phyloP scores from a whole-genome alignment of 2,329 filamentous ascomycete species.

The Trichoderma afroharzianum region DNA sequence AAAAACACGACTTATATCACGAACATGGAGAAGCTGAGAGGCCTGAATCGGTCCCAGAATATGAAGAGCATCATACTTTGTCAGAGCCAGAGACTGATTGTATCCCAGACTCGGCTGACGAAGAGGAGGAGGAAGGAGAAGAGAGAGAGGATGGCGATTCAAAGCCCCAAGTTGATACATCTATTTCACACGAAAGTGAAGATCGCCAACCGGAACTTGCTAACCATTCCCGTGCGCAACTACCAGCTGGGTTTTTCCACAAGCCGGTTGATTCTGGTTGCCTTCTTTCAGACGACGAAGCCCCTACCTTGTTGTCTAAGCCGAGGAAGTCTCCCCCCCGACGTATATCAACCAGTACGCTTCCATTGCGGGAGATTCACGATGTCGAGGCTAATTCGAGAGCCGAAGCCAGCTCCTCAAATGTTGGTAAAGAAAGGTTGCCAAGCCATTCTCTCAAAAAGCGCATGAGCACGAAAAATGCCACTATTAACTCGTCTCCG shows the following conservation, averaged over 20 bases:
- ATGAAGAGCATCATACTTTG: background rate
- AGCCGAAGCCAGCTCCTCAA: background rate
- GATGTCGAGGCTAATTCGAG: background rate
- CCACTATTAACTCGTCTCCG: background rate
- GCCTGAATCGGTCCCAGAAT: background rate
- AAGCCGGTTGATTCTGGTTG: conserved; percentile 19
- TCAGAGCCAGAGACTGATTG: conserved; percentile 2
- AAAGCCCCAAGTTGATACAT: background rate
- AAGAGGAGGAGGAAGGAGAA: background rate
- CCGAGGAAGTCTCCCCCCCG: conserved; percentile 4
- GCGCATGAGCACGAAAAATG: background rate
- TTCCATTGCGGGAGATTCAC: background rate
- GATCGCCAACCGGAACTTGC: conserved; percentile 1
- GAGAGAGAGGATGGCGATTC: background rate
- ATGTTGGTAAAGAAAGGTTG: background rate
- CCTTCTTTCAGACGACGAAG: conserved; percentile 36
- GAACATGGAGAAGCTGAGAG: conserved; percentile 12
- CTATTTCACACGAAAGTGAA: conserved; percentile 11
- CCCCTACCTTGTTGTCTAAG: conserved; percentile 27
- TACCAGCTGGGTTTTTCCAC: background rate
- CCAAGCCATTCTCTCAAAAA: background rate
- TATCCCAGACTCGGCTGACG: conserved; percentile 7
- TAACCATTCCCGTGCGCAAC: background rate
- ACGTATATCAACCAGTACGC: background rate
- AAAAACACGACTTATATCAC: conserved; percentile 19